Base-by-base conservation (phyloP, 2,329 filamentous ascomycete genomes). In the Chaetomium globosum region DNA sequence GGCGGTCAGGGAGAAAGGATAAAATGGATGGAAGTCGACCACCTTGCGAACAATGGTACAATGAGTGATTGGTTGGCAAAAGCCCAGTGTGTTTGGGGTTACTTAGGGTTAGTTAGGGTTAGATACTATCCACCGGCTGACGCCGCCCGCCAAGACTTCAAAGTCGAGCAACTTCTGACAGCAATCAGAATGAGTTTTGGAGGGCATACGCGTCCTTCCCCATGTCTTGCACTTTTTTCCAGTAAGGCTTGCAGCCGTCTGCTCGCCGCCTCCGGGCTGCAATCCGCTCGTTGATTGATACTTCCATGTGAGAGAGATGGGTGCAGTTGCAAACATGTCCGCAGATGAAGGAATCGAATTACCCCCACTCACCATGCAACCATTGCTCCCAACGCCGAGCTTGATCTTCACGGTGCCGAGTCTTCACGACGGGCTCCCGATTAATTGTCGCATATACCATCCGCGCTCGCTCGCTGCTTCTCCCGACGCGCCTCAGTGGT, bases 381-480 rank as follows among this genome's bases (percentile, higher is more conserved):
- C 60, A n/a, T 63, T 84, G 80, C 83, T 87, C 62, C 85, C 85
- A 61, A 79, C 81, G 70, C 85, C 86, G 36, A 81, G 81, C 53
- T 73, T 89, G 68, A 85, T 84, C 72, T 91, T 97, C 75, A 89
- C 87, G 26, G 87, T 98, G 64, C 93, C 93, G 36, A 97, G 93
- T 65, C 78, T 97, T 59, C 85, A 96, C 77, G 93, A 97, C 77
- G 85, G 88, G 65, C 85, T 83, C 12, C 79, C 83, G 12, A 86
- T 99, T 63, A 86, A 93, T 71, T 96, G 93, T 74, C 90, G 94
- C 64, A 79, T 98, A 66, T 96, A 95, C 76, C 89, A 95, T 71
- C 89, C 90, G 1, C 71, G 74, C 1, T 82, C 81, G 36, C 74
- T 84, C 8, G 70, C 71, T 49, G 73, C 74, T 16, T 70, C 71